A percentile compares a stretch with the other conserved stretches of the same genome.
These are phyloP conservation scores for Colletotrichum sp. DNA, from an alignment of 2,329 filamentous ascomycete genomes.

Conservation along the genomic window DNA sequence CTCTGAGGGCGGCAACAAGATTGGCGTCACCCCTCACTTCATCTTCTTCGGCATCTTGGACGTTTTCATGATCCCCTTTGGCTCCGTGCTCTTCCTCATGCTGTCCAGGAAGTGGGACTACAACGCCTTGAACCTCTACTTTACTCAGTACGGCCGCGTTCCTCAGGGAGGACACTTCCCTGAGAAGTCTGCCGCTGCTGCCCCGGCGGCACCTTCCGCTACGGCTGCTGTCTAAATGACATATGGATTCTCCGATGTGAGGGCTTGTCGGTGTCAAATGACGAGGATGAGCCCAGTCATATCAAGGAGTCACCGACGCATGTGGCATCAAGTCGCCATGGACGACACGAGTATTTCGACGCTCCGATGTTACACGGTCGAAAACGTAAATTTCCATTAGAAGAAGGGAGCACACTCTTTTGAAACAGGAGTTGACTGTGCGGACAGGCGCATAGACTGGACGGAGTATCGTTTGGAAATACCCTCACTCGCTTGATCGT, in stretches of 20 bases:
- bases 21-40: conserved; percentile 48
- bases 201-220: conserved; percentile 26
- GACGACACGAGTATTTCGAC: neutral
- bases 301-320: neutral
- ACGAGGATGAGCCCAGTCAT: neutral
- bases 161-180: conserved; percentile 46
- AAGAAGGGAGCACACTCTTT: neutral
- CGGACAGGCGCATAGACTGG: neutral
- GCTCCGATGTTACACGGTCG: neutral
- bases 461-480: neutral
- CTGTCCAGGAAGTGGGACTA: conserved; percentile 58
- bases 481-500: conserved; percentile 2
- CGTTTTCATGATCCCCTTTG: conserved; percentile 49
- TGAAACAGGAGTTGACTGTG: neutral
- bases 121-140: conserved; percentile 52
- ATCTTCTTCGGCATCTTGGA: conserved; percentile 63
- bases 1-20: conserved; percentile 55
- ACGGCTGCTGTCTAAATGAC: neutral
- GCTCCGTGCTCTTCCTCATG: conserved; percentile 46
- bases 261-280: neutral
- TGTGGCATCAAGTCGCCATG: neutral
- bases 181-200: conserved; percentile 43
- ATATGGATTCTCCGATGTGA: no score
- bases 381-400: neutral
- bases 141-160: conserved; percentile 61